A percentile compares a stretch with the other conserved stretches of the same genome.
Evolutionary conservation across 1,284 basidiomycete genomes (phyloP).

Genomic region (Heliocybe sulcata): DNA sequence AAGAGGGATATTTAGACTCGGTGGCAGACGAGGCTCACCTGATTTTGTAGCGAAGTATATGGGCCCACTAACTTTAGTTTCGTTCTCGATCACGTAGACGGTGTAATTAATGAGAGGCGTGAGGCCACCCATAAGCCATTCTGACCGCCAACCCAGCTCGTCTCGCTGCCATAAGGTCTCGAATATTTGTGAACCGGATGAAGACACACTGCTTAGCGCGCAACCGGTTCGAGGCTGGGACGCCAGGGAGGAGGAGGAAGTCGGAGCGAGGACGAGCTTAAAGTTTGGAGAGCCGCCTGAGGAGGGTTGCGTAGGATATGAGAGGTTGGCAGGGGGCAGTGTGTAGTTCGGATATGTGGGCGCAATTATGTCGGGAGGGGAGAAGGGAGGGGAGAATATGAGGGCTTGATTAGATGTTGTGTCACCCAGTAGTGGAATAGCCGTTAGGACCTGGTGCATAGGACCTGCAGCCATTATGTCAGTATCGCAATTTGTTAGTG

Average conservation of each 20-base stretch:
- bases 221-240: constrained; percentile 56
- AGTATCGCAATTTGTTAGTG: neutral
- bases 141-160: constrained; percentile 50
- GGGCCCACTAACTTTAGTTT: constrained; percentile 49
- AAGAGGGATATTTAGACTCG: neutral
- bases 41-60: constrained; percentile 67
- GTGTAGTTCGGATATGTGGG: constrained; percentile 80
- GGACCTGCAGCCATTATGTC: constrained; percentile 22
- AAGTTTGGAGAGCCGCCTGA: constrained; percentile 34
- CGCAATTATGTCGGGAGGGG: constrained; percentile 19
- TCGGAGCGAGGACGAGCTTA: constrained; percentile 47
- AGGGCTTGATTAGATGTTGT: constrained; percentile 69
- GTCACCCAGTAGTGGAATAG: constrained; percentile 63
- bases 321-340: constrained; percentile 52
- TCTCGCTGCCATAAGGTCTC: constrained; percentile 47
- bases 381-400: constrained; percentile 67
- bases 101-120: constrained; percentile 66
- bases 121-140: constrained; percentile 58
- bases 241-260: constrained; percentile 28
- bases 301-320: constrained; percentile 33
- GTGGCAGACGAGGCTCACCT: constrained; percentile 28
- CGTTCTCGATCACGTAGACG: constrained; percentile 48
- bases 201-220: constrained; percentile 22
- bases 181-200: constrained; percentile 3
- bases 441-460: constrained; percentile 35